Conservation (phyloP, 2,329 filamentous ascomycete species). For the Kalmusia sp. region DNA sequence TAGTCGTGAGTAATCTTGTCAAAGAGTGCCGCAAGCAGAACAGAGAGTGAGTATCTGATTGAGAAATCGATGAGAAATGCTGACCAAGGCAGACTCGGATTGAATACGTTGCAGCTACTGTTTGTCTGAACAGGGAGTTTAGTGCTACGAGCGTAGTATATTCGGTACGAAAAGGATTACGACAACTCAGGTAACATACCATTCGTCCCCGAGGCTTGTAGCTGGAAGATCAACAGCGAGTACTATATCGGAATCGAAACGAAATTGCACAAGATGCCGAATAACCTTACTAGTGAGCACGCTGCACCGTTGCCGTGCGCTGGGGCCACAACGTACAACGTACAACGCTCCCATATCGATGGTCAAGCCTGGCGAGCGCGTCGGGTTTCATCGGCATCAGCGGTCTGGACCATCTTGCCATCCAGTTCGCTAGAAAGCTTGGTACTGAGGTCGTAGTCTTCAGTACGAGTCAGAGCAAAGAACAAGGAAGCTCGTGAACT, state of each 20-base stretch:
- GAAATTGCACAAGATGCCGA: conserved; percentile 28
- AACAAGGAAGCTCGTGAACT: conserved; percentile 24
- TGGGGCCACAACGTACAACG: conserved; percentile 66
- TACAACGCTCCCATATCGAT: conserved; percentile 80
- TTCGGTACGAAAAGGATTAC: conserved; percentile 41
- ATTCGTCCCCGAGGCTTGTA: background rate
- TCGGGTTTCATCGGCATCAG: conserved; percentile 86
- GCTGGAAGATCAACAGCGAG: conserved; percentile 7
- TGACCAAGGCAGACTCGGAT: background rate
- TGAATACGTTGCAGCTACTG: conserved; percentile 35
- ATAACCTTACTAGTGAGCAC: conserved; percentile 20
- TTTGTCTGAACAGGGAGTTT: conserved; percentile 35
- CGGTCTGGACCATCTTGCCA: conserved; percentile 75
- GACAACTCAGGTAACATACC: conserved; percentile 10
- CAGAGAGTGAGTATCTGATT: background rate
- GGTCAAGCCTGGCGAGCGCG: conserved; percentile 72
- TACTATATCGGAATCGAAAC: conserved; percentile 27
- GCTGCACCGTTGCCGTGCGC: conserved; percentile 31
- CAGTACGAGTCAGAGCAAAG: conserved; percentile 25
- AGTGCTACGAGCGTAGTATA: conserved; percentile 45
- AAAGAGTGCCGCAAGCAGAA: background rate
- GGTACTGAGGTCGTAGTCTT: conserved; percentile 31
- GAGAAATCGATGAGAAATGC: background rate
- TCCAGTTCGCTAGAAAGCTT: conserved; percentile 67
- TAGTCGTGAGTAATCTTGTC: background rate